Conservation (phyloP, 495 filamentous ascomycete genomes). For the Cryomyces minteri region DNA sequence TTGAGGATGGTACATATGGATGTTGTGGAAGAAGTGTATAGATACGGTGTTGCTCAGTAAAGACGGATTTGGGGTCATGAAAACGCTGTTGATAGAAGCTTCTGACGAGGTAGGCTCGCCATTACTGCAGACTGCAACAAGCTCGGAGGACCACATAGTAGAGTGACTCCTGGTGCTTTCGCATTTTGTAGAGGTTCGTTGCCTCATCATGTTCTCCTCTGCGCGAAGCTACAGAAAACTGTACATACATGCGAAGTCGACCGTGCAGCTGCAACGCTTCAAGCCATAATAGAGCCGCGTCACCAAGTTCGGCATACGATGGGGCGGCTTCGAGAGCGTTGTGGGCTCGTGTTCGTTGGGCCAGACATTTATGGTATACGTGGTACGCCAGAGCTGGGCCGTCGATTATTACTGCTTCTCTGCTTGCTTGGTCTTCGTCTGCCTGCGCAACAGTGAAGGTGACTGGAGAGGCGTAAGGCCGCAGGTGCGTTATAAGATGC, state of each 20-base stretch:
- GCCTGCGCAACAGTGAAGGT: conserved; percentile 12
- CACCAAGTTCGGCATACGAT: conserved; percentile 40
- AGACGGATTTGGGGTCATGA: no score
- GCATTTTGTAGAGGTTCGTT: not conserved
- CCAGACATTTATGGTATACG: conserved; percentile 36
- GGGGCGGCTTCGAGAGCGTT: conserved; percentile 35
- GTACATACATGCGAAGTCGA: conserved; percentile 36
- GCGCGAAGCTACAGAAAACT: no score
- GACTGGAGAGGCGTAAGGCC: conserved; percentile 33
- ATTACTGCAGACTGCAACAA: no score
- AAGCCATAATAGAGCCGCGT: conserved; percentile 41
- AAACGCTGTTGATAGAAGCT: no score
- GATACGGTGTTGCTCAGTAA: no score
- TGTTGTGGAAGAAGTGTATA: no score
- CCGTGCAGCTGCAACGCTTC: conserved; percentile 28
- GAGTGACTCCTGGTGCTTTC: no score
- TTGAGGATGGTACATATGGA: not conserved
- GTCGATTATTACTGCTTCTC: conserved; percentile 41
- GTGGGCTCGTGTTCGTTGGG: conserved; percentile 13
- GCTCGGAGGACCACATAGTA: no score
- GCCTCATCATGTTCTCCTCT: no score
- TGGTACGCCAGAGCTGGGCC: conserved; percentile 61
- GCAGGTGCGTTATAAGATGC: conserved; percentile 36
- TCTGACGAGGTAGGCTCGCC: no score
- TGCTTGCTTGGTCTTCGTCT: conserved; percentile 1